A percentile compares a stretch with the other conserved stretches of the same genome.
phyloP scores from a whole-genome alignment of 805 yeast species.

The Nakazawaea pomicola region DNA sequence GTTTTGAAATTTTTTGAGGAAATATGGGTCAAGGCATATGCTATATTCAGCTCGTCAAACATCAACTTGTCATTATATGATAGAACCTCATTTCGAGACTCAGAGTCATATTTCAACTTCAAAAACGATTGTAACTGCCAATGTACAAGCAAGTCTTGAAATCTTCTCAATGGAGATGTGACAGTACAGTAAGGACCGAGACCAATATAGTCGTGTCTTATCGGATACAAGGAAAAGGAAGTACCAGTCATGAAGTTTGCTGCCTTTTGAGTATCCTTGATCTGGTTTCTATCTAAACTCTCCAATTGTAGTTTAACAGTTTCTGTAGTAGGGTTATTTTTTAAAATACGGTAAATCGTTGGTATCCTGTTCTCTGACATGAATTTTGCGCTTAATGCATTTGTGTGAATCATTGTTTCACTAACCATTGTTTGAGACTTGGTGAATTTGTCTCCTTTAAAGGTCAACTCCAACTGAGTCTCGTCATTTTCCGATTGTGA shows the following conservation, averaged over 20 bases:
- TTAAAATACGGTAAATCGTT: conserved; percentile 40
- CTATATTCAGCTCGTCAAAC: conserved; percentile 30
- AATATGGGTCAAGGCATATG: conserved; percentile 35
- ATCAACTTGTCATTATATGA: conserved; percentile 13
- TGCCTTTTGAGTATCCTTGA: conserved; percentile 14
- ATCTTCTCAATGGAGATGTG: conserved; percentile 87
- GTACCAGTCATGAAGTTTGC: conserved; percentile 50
- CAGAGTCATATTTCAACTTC: conserved; percentile 1
- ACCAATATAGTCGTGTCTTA: conserved; percentile 60
- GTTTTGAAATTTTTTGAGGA: conserved; percentile 38
- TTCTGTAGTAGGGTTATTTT: conserved; percentile 19
- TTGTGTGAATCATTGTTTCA: conserved; percentile 80
- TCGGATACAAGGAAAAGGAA: conserved; percentile 38
- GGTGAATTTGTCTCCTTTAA: conserved; percentile 21
- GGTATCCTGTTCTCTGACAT: conserved; percentile 41
- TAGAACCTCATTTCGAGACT: conserved; percentile 12
- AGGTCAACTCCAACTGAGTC: conserved; percentile 18
- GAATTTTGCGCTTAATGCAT: conserved; percentile 50
- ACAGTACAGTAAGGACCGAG: conserved; percentile 60
- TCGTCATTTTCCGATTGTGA: conserved; percentile 20
- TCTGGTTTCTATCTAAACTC: conserved; percentile 19
- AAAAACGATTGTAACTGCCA: conserved; percentile 59
- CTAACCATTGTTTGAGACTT: conserved; percentile 65
- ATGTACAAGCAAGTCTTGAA: conserved; percentile 75
- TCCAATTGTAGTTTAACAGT: conserved; percentile 20